Conservation (phyloP, 345 rosid species). For the Chamaenerion angustifolium region DNA sequence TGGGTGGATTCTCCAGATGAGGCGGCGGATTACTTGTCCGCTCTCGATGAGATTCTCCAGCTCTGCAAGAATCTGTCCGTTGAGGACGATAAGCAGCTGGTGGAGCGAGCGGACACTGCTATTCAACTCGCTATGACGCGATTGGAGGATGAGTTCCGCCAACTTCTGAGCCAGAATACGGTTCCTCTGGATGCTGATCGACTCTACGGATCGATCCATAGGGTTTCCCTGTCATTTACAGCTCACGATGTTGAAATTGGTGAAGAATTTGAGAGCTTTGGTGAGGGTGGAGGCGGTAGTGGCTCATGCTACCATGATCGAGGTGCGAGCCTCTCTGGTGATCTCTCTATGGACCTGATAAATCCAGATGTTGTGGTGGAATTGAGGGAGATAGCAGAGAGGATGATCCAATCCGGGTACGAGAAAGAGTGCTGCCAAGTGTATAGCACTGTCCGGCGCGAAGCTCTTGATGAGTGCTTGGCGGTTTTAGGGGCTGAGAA, state of each 20-base stretch:
- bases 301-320: constrained; percentile 66
- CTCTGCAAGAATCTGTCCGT: constrained; percentile 36
- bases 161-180: constrained; percentile 52
- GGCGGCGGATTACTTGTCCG: constrained; percentile 45
- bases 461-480: constrained; percentile 74
- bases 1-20: constrained; percentile 73
- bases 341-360: constrained; percentile 69
- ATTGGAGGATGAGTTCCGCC: constrained; percentile 85
- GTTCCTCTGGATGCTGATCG: constrained; percentile 71
- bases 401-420: constrained; percentile 79
- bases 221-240: constrained; percentile 48
- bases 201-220: constrained; percentile 72
- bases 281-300: constrained; percentile 43
- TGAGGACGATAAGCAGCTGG: constrained; percentile 26
- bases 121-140: constrained; percentile 89
- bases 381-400: constrained; percentile 66
- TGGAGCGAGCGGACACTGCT: constrained; percentile 76
- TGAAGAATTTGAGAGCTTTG: constrained; percentile 67
- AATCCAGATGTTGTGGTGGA: constrained; percentile 43
- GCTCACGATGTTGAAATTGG: constrained; percentile 46
- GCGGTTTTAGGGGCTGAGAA: constrained; percentile 74
- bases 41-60: constrained; percentile 64
- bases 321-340: constrained; percentile 71
- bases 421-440: constrained; percentile 94
- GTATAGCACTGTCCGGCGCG: constrained; percentile 65